Evolutionary conservation across 169 alveolate species (phyloP).

Genomic region (Cryptosporidium bovis): DNA sequence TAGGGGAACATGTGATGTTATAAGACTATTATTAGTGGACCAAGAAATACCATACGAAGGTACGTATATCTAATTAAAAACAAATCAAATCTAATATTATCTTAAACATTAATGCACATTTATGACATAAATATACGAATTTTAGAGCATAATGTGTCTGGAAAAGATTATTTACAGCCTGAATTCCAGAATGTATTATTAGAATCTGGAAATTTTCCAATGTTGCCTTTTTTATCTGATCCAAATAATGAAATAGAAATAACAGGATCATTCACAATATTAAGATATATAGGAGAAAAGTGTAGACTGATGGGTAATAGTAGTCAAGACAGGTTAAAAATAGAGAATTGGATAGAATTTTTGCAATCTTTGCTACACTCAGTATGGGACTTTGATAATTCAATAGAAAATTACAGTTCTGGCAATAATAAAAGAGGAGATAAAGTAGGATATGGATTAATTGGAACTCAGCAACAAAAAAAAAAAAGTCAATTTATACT

Average conservation of each 20-base stretch:
- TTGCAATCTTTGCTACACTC: constrained; percentile 38
- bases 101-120: not conserved
- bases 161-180: constrained; percentile 59
- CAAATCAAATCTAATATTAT: not conserved
- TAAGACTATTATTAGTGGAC: constrained; percentile 37
- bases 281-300: constrained; percentile 51
- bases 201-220: constrained; percentile 69
- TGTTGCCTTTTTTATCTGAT: constrained; percentile 69
- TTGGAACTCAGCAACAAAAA: constrained; percentile 1
- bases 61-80: not conserved
- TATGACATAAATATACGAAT: no score
- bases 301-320: constrained; percentile 62
- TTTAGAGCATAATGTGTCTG: constrained; percentile 53
- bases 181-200: constrained; percentile 50
- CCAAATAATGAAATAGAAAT: constrained; percentile 49
- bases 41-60: constrained; percentile 70
- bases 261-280: constrained; percentile 70
- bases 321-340: not conserved
- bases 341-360: constrained; percentile 68
- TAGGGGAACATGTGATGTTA: constrained; percentile 71
- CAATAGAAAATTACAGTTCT: constrained; percentile 1
- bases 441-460: no score
- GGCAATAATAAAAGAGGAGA: not conserved
- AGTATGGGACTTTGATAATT: constrained; percentile 55
- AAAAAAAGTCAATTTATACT: constrained; percentile 42